phyloP scores from a whole-genome alignment of 805 yeast genomes.

The Sugiyamaella lignohabitans region DNA sequence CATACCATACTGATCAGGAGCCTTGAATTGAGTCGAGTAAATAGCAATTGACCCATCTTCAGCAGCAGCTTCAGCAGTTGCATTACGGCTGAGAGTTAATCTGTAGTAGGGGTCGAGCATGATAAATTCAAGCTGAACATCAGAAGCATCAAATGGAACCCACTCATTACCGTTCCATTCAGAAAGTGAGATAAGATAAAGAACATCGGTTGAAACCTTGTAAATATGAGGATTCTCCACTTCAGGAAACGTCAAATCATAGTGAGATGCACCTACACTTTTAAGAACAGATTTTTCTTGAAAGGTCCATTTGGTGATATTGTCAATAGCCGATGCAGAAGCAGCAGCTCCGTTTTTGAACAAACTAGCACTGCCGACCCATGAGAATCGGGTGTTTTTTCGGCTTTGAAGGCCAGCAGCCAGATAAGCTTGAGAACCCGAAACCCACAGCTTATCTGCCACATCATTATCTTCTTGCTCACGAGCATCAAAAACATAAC shows the following conservation, averaged over 20 bases:
- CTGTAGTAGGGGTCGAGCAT: slow-evolving; percentile 96
- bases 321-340: slow-evolving; percentile 33
- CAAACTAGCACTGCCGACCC: slow-evolving; percentile 69
- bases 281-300: slow-evolving; percentile 60
- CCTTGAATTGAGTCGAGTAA: slow-evolving; percentile 50
- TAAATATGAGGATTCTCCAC: slow-evolving; percentile 36
- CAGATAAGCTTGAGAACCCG: slow-evolving; percentile 71
- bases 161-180: slow-evolving; percentile 48
- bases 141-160: slow-evolving; percentile 53
- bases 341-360: slow-evolving; percentile 33
- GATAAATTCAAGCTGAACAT: slow-evolving; percentile 72
- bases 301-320: slow-evolving; percentile 64
- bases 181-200: slow-evolving; percentile 42
- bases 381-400: slow-evolving; percentile 67
- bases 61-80: neutral
- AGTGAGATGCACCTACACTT: slow-evolving; percentile 48
- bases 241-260: slow-evolving; percentile 38
- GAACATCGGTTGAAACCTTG: slow-evolving; percentile 67
- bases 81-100: slow-evolving; percentile 43
- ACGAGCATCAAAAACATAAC: slow-evolving; percentile 47
- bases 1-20: slow-evolving; percentile 97
- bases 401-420: slow-evolving; percentile 75
- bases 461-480: slow-evolving; percentile 33
- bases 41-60: slow-evolving; percentile 31
- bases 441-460: slow-evolving; percentile 54